These are phyloP conservation scores for Pseudogymnoascus pannorum DNA, from an alignment of 2,329 filamentous ascomycete species.

Conservation along the genomic window DNA sequence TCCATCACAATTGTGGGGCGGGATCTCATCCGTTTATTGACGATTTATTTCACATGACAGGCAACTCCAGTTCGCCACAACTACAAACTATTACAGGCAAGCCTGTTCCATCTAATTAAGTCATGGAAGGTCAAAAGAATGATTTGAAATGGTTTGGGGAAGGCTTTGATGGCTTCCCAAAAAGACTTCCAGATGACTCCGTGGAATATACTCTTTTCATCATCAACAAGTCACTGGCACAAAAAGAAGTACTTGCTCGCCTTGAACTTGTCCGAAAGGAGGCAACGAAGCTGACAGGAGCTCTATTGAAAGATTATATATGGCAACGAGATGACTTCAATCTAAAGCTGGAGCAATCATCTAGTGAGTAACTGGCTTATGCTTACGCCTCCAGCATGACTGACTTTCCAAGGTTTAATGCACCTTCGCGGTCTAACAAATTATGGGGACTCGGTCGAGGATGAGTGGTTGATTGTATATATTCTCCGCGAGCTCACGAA, in stretches of 20 bases:
- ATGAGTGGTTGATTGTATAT: slow-evolving; percentile 96
- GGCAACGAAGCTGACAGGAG: slow-evolving; percentile 53
- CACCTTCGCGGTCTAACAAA: slow-evolving; percentile 72
- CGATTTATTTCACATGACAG: slow-evolving; percentile 8
- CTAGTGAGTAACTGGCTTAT: slow-evolving; percentile 39
- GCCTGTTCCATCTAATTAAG: not conserved
- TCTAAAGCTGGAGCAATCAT: slow-evolving; percentile 54
- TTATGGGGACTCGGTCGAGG: slow-evolving; percentile 90
- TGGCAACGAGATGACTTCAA: slow-evolving; percentile 85
- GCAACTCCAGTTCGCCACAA: not conserved
- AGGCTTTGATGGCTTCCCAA: slow-evolving; percentile 51
- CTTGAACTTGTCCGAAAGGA: slow-evolving; percentile 68
- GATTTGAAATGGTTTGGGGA: slow-evolving; percentile 60
- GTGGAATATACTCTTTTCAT: slow-evolving; percentile 79
- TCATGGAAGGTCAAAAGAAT: slow-evolving; percentile 38
- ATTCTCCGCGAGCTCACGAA: slow-evolving; percentile 74
- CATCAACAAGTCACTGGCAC: slow-evolving; percentile 49
- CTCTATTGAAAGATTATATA: slow-evolving; percentile 75
- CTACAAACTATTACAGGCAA: not conserved
- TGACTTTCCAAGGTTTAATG: slow-evolving; percentile 36
- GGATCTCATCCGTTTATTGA: not conserved
- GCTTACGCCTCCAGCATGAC: not conserved
- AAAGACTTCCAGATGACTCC: slow-evolving; percentile 69
- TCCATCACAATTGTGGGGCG: slow-evolving; percentile 1
- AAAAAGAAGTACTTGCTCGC: slow-evolving; percentile 49